Evolutionary conservation across 495 filamentous ascomycete species (phyloP).

Genomic region (Thozetella sp.): DNA sequence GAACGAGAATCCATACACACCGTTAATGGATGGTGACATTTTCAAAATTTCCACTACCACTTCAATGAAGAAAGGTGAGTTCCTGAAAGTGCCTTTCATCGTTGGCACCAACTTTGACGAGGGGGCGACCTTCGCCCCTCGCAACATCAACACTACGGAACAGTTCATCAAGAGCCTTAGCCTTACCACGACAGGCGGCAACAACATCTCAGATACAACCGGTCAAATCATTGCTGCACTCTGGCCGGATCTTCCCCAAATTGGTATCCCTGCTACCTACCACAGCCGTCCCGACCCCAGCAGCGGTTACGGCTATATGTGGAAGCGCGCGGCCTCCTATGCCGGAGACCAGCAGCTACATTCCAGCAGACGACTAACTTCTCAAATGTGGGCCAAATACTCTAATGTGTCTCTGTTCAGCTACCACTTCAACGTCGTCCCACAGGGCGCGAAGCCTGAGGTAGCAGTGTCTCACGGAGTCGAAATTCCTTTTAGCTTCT

Average conservation of each 20-base stretch:
- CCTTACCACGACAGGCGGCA: neutral
- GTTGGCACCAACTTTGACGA: neutral
- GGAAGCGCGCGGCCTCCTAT: neutral
- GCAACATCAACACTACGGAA: neutral
- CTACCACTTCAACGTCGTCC: neutral
- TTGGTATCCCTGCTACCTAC: neutral
- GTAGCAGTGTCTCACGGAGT: neutral
- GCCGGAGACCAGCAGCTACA: neutral
- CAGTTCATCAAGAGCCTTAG: neutral
- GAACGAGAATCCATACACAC: neutral
- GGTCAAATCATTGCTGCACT: neutral
- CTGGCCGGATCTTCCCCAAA: neutral
- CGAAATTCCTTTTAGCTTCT: neutral
- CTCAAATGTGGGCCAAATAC: neutral
- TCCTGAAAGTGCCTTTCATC: neutral
- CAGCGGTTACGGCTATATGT: neutral
- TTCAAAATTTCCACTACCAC: neutral
- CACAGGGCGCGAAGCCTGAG: neutral
- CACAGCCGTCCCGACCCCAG: neutral
- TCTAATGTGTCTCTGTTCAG: neutral
- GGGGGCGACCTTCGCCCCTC: neutral
- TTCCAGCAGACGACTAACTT: neutral
- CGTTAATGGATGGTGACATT: neutral
- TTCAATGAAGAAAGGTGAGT: neutral
- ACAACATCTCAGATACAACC: neutral